A percentile compares a stretch with the other conserved stretches of the same genome.
Evolutionary conservation across 2,329 filamentous ascomycete species (phyloP).

Genomic region (Didymella keratinophila): DNA sequence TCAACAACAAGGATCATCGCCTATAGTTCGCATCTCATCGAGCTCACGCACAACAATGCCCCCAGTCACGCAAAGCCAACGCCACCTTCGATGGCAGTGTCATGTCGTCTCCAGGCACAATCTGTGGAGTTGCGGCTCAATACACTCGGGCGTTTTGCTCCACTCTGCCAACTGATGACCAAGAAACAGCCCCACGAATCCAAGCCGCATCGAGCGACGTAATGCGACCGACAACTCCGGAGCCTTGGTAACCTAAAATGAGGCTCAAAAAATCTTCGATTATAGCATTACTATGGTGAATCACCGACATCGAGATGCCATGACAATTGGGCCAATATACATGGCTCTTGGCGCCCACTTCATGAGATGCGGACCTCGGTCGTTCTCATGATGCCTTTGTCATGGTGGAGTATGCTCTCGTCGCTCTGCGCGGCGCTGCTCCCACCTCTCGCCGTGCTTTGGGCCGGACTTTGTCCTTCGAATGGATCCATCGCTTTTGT

Average conservation of each 20-base stretch:
- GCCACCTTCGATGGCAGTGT: background rate
- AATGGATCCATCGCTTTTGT: background rate
- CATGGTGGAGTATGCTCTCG: background rate
- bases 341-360: background rate
- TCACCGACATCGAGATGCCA: background rate
- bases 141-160: background rate
- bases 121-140: background rate
- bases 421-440: constrained; percentile 3
- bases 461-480: background rate
- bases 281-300: background rate
- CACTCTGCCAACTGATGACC: background rate
- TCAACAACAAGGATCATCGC: background rate
- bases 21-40: background rate
- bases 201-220: background rate
- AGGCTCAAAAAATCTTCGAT: background rate
- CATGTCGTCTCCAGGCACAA: background rate
- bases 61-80: background rate
- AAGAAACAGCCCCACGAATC: background rate
- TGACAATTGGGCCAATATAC: background rate
- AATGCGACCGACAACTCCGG: background rate
- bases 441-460: background rate
- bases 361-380: constrained; percentile 1
- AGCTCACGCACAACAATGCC: background rate
- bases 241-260: background rate
- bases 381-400: constrained; percentile 2